A percentile compares a stretch with the other conserved stretches of the same genome.
phyloP scores from a whole-genome alignment of 371 early-diverging fungal genomes.

The Mucor ambiguus region DNA sequence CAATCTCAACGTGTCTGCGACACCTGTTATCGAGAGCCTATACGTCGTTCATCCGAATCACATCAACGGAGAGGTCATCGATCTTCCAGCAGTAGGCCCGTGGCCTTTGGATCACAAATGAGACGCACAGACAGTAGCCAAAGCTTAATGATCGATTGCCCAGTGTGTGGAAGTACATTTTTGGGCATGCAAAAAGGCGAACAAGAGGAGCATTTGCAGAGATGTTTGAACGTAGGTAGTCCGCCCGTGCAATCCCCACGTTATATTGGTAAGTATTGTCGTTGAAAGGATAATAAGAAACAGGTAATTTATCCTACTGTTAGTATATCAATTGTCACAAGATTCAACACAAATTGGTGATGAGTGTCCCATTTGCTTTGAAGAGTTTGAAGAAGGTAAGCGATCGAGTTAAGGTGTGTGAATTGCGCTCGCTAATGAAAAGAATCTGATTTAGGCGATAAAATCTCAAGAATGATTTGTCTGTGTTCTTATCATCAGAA shows the following conservation, averaged over 20 bases:
- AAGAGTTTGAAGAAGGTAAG: slow-evolving; percentile 74
- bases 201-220: slow-evolving; percentile 57
- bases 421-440: background rate
- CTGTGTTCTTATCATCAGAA: slow-evolving; percentile 38
- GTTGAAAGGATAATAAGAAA: background rate
- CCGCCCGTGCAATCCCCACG: slow-evolving; percentile 59
- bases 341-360: slow-evolving; percentile 67
- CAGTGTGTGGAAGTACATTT: slow-evolving; percentile 71
- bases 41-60: slow-evolving; percentile 24
- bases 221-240: slow-evolving; percentile 31
- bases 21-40: slow-evolving; percentile 35
- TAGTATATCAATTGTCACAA: slow-evolving; percentile 59
- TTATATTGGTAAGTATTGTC: slow-evolving; percentile 60
- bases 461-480: slow-evolving; percentile 79
- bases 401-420: background rate
- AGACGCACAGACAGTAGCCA: slow-evolving; percentile 50
- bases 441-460: slow-evolving; percentile 47
- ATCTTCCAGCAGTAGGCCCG: background rate
- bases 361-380: slow-evolving; percentile 89
- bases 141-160: slow-evolving; percentile 77
- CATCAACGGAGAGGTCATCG: slow-evolving; percentile 14
- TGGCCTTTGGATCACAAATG: slow-evolving; percentile 27
- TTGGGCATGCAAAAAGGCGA: slow-evolving; percentile 32
- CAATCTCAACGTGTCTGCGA: slow-evolving; percentile 56
- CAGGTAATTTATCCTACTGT: background rate